Conservation (phyloP, 495 filamentous ascomycete genomes). For the Pseudomonodictys pantanalensis region DNA sequence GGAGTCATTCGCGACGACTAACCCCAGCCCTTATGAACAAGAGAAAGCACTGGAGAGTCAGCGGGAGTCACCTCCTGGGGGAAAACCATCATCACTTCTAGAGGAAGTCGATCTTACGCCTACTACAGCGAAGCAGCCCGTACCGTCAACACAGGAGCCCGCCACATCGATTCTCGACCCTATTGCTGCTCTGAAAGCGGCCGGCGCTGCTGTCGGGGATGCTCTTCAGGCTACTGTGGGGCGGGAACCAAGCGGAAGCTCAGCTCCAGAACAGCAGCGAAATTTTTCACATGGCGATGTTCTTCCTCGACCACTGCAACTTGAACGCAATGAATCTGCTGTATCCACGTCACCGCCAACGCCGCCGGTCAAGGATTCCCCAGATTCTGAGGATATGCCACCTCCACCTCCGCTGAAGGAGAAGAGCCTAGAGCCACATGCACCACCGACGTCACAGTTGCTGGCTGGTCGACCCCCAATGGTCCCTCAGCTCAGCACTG, state of each 20-base stretch:
- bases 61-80: background rate
- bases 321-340: constrained; percentile 32
- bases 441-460: constrained; percentile 25
- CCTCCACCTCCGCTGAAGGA: constrained; percentile 54
- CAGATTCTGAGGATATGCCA: constrained; percentile 25
- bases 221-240: constrained; percentile 34
- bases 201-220: constrained; percentile 37
- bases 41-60: constrained; percentile 1
- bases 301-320: constrained; percentile 24
- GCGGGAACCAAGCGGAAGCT: constrained; percentile 4
- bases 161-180: constrained; percentile 22
- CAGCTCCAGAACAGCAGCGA: constrained; percentile 3
- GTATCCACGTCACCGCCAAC: constrained; percentile 33
- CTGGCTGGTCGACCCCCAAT: constrained; percentile 47
- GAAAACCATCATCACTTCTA: constrained; percentile 11
- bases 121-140: constrained; percentile 34
- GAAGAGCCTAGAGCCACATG: constrained; percentile 27
- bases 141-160: constrained; percentile 12
- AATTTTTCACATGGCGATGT: constrained; percentile 26
- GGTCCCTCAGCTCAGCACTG: constrained; percentile 55
- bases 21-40: constrained; percentile 29
- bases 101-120: constrained; percentile 41
- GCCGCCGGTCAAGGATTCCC: constrained; percentile 36
- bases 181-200: constrained; percentile 32
- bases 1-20: constrained; percentile 56